These are phyloP conservation scores for Candida andamanensis DNA, from an alignment of 805 yeast species.

Conservation along the genomic window DNA sequence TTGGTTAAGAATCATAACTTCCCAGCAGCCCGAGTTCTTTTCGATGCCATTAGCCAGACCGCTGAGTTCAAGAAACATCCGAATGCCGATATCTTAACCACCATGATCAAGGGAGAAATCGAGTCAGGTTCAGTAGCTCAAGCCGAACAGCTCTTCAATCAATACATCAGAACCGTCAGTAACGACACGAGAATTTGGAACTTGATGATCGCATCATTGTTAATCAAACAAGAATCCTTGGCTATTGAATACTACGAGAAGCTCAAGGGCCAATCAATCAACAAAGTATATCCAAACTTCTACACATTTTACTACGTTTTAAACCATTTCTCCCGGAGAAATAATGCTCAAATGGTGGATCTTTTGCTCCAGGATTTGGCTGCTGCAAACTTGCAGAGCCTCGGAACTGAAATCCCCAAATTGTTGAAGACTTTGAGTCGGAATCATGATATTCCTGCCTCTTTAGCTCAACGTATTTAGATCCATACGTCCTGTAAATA, in stretches of 20 bases:
- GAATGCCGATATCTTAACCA: conserved; percentile 33
- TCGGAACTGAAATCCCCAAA: conserved; percentile 38
- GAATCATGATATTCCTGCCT: conserved; percentile 1
- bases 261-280: conserved; percentile 22
- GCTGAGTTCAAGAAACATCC: conserved; percentile 22
- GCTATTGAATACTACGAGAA: conserved; percentile 38
- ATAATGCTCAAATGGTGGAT: conserved; percentile 28
- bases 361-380: conserved; percentile 36
- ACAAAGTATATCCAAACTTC: conserved; percentile 36
- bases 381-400: conserved; percentile 6
- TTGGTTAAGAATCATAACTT: conserved; percentile 46
- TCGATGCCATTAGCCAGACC: conserved; percentile 19
- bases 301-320: conserved; percentile 48
- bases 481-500: too few relatives aligned
- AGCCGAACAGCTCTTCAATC: conserved; percentile 31
- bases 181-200: conserved; percentile 39
- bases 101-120: conserved; percentile 46
- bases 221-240: conserved; percentile 26
- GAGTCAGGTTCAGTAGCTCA: conserved; percentile 29
- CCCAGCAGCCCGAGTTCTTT: conserved; percentile 48
- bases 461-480: too few relatives aligned
- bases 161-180: too few relatives aligned
- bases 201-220: conserved; percentile 29
- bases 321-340: conserved; percentile 28
- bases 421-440: conserved; percentile 15